These are phyloP conservation scores for Fusarium nelsonii DNA, from an alignment of 2,329 filamentous ascomycete species.

Conservation along the genomic window DNA sequence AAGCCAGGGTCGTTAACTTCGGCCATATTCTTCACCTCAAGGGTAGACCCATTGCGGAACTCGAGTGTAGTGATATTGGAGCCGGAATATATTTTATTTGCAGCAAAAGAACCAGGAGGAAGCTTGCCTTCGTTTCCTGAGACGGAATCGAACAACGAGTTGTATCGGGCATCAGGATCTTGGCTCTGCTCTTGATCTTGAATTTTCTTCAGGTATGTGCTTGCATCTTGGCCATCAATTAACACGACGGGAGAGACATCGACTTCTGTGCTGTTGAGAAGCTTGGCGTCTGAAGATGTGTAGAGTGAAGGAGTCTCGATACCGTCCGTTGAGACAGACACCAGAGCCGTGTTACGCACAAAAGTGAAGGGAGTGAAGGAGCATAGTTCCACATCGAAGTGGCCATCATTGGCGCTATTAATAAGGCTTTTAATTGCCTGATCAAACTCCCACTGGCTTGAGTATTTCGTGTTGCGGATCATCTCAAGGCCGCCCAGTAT, in stretches of 20 bases:
- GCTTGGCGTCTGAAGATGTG: background rate
- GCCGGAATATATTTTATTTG: too few species aligned
- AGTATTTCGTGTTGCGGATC: background rate
- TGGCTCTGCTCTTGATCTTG: background rate
- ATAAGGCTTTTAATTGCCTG: constrained; percentile 8
- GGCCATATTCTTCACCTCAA: background rate
- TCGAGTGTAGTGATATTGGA: background rate
- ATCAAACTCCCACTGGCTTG: constrained; percentile 17
- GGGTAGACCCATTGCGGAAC: constrained; percentile 7
- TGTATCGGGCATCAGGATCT: constrained; percentile 11
- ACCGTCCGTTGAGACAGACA: constrained; percentile 3
- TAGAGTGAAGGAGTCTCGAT: constrained; percentile 3
- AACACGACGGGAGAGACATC: background rate
- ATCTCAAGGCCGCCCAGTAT: constrained; percentile 15
- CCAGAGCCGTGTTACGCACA: background rate
- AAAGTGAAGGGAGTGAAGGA: background rate
- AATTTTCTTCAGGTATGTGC: background rate
- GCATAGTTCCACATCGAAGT: background rate
- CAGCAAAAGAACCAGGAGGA: too few species aligned
- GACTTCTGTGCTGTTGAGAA: background rate
- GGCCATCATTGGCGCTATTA: background rate
- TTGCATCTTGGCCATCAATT: constrained; percentile 7
- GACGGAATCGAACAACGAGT: constrained; percentile 1
- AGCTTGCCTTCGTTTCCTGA: background rate
- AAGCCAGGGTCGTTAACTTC: background rate